Percentiles rank a stretch among this genome's conserved stretches.
These are phyloP conservation scores for Prototheca wickerhamii DNA, from an alignment of 163 green algal species.

Conservation along the genomic window DNA sequence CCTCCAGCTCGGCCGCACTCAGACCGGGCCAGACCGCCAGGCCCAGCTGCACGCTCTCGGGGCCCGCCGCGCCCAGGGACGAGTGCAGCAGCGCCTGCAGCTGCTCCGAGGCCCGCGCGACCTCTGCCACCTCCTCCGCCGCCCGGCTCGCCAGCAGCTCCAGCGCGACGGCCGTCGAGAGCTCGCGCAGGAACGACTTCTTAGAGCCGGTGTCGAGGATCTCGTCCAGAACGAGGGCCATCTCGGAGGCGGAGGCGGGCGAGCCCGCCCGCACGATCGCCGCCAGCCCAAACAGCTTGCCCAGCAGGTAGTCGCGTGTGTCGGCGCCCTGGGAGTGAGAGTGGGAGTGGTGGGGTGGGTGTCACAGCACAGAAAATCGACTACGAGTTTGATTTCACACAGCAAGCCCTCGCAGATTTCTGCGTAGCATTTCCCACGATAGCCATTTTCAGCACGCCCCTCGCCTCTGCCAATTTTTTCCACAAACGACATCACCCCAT, in stretches of 20 bases:
- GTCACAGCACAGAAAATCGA: neutral
- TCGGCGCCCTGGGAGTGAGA: slow-evolving; percentile 17
- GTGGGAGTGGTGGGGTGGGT: neutral
- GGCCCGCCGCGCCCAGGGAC: too few relatives aligned
- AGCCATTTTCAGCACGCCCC: too few relatives aligned
- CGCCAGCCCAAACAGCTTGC: slow-evolving; percentile 56
- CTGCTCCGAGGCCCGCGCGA: too few relatives aligned
- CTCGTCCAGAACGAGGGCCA: neutral
- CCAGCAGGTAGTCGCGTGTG: slow-evolving; percentile 59
- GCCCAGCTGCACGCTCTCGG: slow-evolving; percentile 51
- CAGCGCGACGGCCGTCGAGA: slow-evolving; percentile 9
- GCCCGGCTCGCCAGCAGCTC: neutral
- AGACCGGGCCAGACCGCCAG: slow-evolving; percentile 59
- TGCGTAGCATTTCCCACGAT: too few relatives aligned
- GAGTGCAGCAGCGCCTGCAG: too few relatives aligned
- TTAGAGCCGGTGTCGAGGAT: slow-evolving; percentile 15
- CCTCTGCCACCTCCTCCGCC: neutral
- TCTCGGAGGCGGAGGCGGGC: slow-evolving; percentile 7
- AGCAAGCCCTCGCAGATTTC: neutral
- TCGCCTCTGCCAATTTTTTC: too few relatives aligned
- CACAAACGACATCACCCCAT: neutral
- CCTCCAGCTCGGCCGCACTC: slow-evolving; percentile 18
- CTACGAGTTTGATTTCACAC: neutral
- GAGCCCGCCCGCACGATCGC: slow-evolving; percentile 35
- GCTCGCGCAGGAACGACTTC: slow-evolving; percentile 62